Conservation (phyloP, 208 protist species). For the Crithidia bombi region DNA sequence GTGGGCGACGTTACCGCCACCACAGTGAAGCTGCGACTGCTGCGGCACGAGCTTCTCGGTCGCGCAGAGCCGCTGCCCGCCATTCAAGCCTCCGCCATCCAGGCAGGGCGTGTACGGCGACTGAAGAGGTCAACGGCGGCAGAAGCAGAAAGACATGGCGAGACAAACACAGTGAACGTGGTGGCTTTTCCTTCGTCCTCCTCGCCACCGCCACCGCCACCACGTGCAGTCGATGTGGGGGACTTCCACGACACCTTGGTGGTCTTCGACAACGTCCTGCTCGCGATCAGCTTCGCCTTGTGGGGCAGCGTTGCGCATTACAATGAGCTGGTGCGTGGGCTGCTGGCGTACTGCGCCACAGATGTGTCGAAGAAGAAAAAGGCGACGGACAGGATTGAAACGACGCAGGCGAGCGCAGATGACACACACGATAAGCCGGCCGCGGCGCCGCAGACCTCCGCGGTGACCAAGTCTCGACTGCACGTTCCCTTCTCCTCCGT, state of each 20-base stretch:
- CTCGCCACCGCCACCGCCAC: not conserved
- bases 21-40: slow-evolving; percentile 33
- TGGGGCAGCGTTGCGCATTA: slow-evolving; percentile 56
- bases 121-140: not conserved
- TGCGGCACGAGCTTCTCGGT: slow-evolving; percentile 33
- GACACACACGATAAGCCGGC: not conserved
- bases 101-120: slow-evolving; percentile 15
- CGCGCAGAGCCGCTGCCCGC: slow-evolving; percentile 25
- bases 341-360: slow-evolving; percentile 36
- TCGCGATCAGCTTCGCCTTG: slow-evolving; percentile 60
- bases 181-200: not conserved
- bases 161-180: not conserved
- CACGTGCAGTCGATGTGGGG: slow-evolving; percentile 14
- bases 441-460: not conserved
- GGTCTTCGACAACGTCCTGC: slow-evolving; percentile 55
- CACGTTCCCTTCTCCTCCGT: slow-evolving; percentile 35
- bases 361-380: not conserved
- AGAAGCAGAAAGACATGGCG: too few species aligned
- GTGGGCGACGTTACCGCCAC: slow-evolving; percentile 29
- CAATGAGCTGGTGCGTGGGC: slow-evolving; percentile 58
- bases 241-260: slow-evolving; percentile 51
- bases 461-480: not conserved
- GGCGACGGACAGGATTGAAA: not conserved
- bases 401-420: not conserved
- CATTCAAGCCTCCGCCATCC: slow-evolving; percentile 21